Evolutionary conservation across 2,329 filamentous ascomycete species (phyloP), one percentile per base, ranked within the genome.

Genomic region (Alternaria consortialis): DNA sequence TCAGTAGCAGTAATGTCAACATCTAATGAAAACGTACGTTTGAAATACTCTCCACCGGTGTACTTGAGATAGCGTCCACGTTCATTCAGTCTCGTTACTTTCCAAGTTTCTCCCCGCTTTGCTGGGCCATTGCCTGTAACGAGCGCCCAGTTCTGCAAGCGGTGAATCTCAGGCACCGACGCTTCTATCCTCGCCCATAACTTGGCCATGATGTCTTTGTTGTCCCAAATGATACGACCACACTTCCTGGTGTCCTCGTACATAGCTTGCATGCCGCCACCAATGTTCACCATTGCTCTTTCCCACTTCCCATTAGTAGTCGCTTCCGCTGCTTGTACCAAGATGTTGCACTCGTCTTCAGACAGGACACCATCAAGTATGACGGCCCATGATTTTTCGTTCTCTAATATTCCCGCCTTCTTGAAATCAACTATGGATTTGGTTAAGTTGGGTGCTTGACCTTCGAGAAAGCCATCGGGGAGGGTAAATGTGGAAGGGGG

Each of bases 151-250:
- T 71, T 36, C 46, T 75, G 66, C 23, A 85, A 77, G 20, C 83
- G 73, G 12, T 79, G 75, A 2, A 90, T 85, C 15, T 84, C 81
- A 0, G 79, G 79, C 11, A 87, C 67, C 23, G 79, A 78, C 5
- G 78, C 79, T 58, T 78, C 74, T 13, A 87, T 75, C 9, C 92
- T 84, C 40, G 79, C 81, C 84, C 90, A 90, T 0, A 95, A 69
- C 23, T 86, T 85, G 25, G 86, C 83, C 0, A 87, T 88, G 1
- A 94, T 66, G 1, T 86, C 85, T 50, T 84, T 81, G 13, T 85
- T 79, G 71, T 95, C 91, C 86, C 88, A 91, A 67, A 95, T 90
- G 65, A 94, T 91, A 3, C 92, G 85, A n/a, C 90, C 90, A 69
- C 90, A 90, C 62, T 91, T 89, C 15, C 92, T 84, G 50, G 87